These are phyloP conservation scores for Trichothecium sympodiale DNA, from an alignment of 2,329 filamentous ascomycete genomes.

Conservation along the genomic window DNA sequence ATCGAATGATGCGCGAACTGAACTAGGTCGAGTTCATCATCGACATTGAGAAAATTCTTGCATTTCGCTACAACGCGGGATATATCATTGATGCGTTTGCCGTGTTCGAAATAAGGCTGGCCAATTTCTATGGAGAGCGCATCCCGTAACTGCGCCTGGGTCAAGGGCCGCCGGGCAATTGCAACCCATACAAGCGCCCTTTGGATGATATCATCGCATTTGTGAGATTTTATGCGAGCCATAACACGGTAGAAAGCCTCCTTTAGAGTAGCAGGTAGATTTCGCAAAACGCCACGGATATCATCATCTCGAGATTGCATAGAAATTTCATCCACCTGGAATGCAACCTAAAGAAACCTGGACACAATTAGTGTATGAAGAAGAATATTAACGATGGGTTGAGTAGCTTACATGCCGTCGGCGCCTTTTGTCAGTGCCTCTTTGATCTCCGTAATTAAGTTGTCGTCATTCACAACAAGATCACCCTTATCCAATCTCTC, in stretches of 20 bases:
- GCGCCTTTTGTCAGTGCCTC: slow-evolving; percentile 15
- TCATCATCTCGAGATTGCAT: slow-evolving; percentile 12
- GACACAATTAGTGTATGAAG: too few species aligned
- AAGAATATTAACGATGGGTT: not conserved
- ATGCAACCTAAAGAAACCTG: slow-evolving; percentile 29
- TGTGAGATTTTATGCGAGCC: slow-evolving; percentile 5
- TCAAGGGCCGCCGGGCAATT: slow-evolving; percentile 18
- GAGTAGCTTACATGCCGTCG: slow-evolving; percentile 21
- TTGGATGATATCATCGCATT: slow-evolving; percentile 1
- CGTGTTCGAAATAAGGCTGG: slow-evolving; percentile 11
- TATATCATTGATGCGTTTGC: slow-evolving; percentile 15
- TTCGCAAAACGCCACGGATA: slow-evolving; percentile 4
- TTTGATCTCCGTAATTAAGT: slow-evolving; percentile 13
- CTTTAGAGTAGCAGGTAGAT: slow-evolving; percentile 7
- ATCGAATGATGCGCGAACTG: slow-evolving; percentile 23
- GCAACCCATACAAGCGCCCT: slow-evolving; percentile 15
- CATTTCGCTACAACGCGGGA: slow-evolving; percentile 17
- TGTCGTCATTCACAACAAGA: slow-evolving; percentile 4
- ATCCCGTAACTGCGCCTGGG: slow-evolving; percentile 24
- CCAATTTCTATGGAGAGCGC: slow-evolving; percentile 21
- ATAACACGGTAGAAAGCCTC: slow-evolving; percentile 8
- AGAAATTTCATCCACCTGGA: slow-evolving; percentile 23
- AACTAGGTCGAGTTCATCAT: slow-evolving; percentile 17
- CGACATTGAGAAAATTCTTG: slow-evolving; percentile 19
- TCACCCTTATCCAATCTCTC: too few species aligned